A percentile compares a stretch with the other conserved stretches of the same genome.
These are phyloP conservation scores for Sporobolus alterniflorus DNA, from an alignment of 202 grass and related monocot genomes.

Conservation along the genomic window DNA sequence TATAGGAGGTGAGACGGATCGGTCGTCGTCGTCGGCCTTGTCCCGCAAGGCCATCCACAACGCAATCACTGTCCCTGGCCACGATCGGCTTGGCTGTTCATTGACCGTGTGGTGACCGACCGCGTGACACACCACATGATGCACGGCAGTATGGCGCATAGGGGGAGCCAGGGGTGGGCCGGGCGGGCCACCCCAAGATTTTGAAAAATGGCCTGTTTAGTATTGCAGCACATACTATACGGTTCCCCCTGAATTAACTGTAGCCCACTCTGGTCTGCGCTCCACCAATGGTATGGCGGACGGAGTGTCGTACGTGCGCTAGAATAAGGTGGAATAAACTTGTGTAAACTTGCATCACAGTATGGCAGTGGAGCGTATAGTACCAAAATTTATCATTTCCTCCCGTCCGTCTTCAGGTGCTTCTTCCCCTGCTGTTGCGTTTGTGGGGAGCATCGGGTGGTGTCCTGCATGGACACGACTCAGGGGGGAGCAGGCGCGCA, in stretches of 20 bases:
- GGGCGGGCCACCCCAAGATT: too few species aligned
- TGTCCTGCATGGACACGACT: constrained; percentile 20
- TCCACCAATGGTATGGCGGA: too few species aligned
- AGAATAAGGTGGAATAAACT: neutral
- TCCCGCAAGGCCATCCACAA: neutral
- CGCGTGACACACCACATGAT: neutral
- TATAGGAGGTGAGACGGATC: neutral
- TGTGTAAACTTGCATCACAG: too few species aligned
- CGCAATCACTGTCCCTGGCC: neutral
- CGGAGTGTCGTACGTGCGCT: too few species aligned
- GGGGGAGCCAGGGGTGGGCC: too few species aligned
- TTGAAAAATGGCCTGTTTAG: too few species aligned
- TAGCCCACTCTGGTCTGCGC: too few species aligned
- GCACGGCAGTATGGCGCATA: neutral
- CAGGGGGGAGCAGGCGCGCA: constrained; percentile 24
- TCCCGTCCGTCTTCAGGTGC: constrained; percentile 16
- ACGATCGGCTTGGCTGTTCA: neutral
- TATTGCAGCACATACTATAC: too few species aligned
- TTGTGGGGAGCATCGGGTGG: constrained; percentile 38
- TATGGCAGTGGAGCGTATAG: too few species aligned
- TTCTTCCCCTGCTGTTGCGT: constrained; percentile 38
- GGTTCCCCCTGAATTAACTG: too few species aligned
- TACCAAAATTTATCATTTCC: neutral
- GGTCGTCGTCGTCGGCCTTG: neutral
- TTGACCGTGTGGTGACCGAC: neutral